Base-by-base conservation (phyloP, 2,329 filamentous ascomycete species). In the Curvularia hawaiiensis region DNA sequence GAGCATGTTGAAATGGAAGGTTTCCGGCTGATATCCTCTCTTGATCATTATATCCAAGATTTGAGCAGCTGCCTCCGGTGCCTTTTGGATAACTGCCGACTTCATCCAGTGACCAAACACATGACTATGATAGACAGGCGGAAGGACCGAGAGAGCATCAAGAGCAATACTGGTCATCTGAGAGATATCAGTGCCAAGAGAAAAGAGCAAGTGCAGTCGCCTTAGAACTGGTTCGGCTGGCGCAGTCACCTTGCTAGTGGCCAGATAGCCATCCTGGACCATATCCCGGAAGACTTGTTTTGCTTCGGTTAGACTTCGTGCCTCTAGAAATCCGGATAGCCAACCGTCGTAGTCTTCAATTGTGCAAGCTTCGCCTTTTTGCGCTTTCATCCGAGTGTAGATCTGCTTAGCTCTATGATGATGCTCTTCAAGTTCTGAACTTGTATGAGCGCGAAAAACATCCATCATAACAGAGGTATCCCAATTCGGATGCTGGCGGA, bases 71-170 rank as follows among this genome's bases (percentile, higher is more conserved):
- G 88, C 89, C 55, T 90, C 84, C 4, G 75, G 70, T 6, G 67
- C 77, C 70, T 67, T 82, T 56, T 88, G 85, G 16, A 88, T 88
- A 54, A 96, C 90, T 9, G 96, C 84, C 49, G 90, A 87, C 75
- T 94, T 94, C 69, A 96, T 83, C 93, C 92, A 97, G 67, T 91
- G 93, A 33, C 89, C 90, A 64, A 92, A 90, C 75, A 97, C 91
- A 76, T 92, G 94, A 61, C 89, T 88, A 74, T 96, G 95, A 49
- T 75, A 76, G 8, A 55, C 48, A 45, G 81, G 78, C 4, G 86
- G 86, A 20, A 89, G 70, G 28, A 80, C 70, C 4, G 80, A 80
- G 26, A 88, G 70, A 2, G 79, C 79, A 10, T 79, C 53, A 14
- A 75, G 61, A 14, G 61, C 67, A 39, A 75, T 69, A 38, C 56